These are phyloP conservation scores for Xylaria venustula DNA, from an alignment of 495 filamentous ascomycete species.

Conservation along the genomic window DNA sequence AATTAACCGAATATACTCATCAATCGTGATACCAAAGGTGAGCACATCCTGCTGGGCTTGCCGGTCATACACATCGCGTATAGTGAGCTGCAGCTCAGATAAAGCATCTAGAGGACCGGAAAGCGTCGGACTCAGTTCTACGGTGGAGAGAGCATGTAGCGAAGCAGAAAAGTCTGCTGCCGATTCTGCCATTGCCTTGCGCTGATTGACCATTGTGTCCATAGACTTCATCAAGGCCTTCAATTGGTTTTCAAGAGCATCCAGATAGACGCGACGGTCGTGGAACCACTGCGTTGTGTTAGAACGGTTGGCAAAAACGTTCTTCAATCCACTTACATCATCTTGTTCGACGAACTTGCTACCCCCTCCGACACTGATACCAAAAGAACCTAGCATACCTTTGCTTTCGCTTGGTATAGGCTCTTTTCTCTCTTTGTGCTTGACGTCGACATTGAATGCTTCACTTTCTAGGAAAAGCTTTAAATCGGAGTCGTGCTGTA, in stretches of 20 bases:
- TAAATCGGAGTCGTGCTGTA: conserved; percentile 89
- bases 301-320: conserved; percentile 3
- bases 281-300: conserved; percentile 78
- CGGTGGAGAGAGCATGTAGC: conserved; percentile 81
- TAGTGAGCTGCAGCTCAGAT: conserved; percentile 88
- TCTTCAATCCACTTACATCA: conserved; percentile 63
- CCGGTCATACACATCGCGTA: conserved; percentile 91
- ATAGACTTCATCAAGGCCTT: conserved; percentile 92
- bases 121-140: conserved; percentile 85
- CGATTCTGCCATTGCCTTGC: conserved; percentile 88
- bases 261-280: conserved; percentile 89
- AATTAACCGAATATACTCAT: conserved; percentile 96
- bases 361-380: conserved; percentile 68
- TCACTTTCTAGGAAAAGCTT: conserved; percentile 98
- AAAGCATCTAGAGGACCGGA: conserved; percentile 86
- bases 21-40: conserved; percentile 93
- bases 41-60: conserved; percentile 97
- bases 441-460: conserved; percentile 90
- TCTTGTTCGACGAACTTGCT: conserved; percentile 96
- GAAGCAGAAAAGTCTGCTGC: conserved; percentile 90
- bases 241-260: conserved; percentile 91
- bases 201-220: conserved; percentile 85
- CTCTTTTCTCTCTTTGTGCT: conserved; percentile 94
- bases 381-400: conserved; percentile 83
- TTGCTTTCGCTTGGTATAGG: conserved; percentile 85